Evolutionary conservation across 345 rosid genomes (phyloP), one percentile per base, ranked within the genome.

Genomic region (Aquilaria malaccensis): DNA sequence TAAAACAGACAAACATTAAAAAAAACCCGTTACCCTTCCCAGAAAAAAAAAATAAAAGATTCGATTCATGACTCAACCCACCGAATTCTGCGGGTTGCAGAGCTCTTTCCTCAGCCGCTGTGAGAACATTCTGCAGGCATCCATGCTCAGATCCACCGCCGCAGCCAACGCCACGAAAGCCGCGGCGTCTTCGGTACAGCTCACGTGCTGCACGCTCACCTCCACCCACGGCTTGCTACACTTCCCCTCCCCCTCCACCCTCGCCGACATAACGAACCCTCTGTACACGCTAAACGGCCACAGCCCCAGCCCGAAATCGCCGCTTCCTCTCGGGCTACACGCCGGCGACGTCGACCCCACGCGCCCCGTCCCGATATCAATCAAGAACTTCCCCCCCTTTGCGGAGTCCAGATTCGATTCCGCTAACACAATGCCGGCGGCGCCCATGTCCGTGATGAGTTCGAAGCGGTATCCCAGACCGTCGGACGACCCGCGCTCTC

Each of bases 201-300:
- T 82, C 79, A 92, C 96, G 74, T 92, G 98, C 77, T 85, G 93
- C 75, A 92, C 92, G 69, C 96, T 77, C 6, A 92, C 87, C 76
- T 92, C 89, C 69, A 92, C 93, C 58, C 80, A 69, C 3, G 98
- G 96, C 68, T 82, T 92, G 49, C 98, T 87, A 68, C 95, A 83
- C 70, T 79, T 88, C 1, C 92, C 87, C 60, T 88, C 95, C 4
- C 96, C 96, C 73, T 85, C 96, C 53, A 92, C 91, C 55, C 75
- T 70, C 11, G 93, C 96, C 49, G 91, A 77, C 98, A 92, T 92
- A 59, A 92, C 95, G 56, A 92, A 89, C 57, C 96, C 96, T 72
- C 79, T 73, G 58, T 78, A 73, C 75, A 69, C 51, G 67, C 86
- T 65, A 70, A 72, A 81, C 14, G 96, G 89, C 96, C 91, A 87